Base-by-base conservation (phyloP, 2,329 filamentous ascomycete species). In the Neoarthrinium moseri region DNA sequence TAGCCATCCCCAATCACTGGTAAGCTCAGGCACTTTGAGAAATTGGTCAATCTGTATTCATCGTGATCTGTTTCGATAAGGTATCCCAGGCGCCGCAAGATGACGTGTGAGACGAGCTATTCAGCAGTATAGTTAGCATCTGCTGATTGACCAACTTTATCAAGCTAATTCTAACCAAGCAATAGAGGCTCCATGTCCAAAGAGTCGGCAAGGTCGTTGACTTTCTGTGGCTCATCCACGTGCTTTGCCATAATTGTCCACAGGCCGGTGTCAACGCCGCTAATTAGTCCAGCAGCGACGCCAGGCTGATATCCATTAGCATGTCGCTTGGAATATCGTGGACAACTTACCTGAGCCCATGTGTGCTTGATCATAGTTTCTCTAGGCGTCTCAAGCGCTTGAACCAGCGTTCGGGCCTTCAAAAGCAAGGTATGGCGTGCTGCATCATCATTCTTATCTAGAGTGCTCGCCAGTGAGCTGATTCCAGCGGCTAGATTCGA, bases 321-420 rank as follows among this genome's bases (percentile, higher is more conserved):
- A n/a, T n/a, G n/a, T 29, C 26, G 8, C 26, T n/a, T 29, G 26
- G 26, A 8, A 8, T 29, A 8, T 29, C 26, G 8, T 36, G 6
- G 2, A 44, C 43, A 47, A 33, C 55, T 46, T 52, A 63, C 65
- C 62, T 75, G 63, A 0, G 68, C 70, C 70, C 72, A 76, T 49
- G 57, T 63, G 35, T 75, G 70, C 45, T 69, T 63, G 43, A 75
- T 63, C 63, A 75, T 73, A 0, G 71, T 70, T 56, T 77, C 73
- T 6, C 72, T 62, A 0, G 73, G 73, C 0, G 70, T 74, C 51
- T 77, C 72, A 0, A 72, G 57, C 0, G 68, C 63, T 22, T 61
- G 57, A 24, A 64, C 56, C 2, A 66, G 46, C 1, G 54, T 49
- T n/a, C 65, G 60, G 2, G 68, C 67, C 46, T 65, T 61, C 2